Base-by-base conservation (phyloP, 352 stramenopile species). In the Phytophthora pseudosyringae region DNA sequence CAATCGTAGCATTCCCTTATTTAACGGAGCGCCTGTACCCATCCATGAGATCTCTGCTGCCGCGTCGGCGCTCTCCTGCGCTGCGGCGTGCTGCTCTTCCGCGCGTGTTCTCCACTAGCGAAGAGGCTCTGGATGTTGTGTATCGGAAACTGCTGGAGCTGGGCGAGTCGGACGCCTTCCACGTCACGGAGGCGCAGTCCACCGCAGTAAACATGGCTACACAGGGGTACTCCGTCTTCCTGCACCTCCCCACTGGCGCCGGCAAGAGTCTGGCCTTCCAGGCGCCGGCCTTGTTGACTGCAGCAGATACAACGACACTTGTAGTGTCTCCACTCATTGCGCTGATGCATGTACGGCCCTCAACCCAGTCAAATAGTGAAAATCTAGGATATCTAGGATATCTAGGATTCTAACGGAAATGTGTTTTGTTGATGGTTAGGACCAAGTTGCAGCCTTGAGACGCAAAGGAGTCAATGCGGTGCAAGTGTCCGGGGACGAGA, bases 261-360 rank as follows among this genome's bases (percentile, higher is more conserved):
- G 87, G 87, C 67, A 95, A 95, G 74, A 93, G 80, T 57, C 71
- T 93, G 56, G 83, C 82, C 47, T 95, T 93, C 64, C 87, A 95
- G 48, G 67, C 82, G 3, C 85, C 87, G 1, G 83, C 87, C 48
- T 66, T 95, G 29, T 40, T 88, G 0, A 54, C 77, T n/a, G 28
- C 74, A 25, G 16, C 56, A 21, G 43, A 59, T 7, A 55, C 73
- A 49, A 76, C 62, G 1, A 95, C 87, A 3, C 66, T 95, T 50
- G 81, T 95, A 2, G 73, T 94, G 5, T 91, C 83, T 40, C 87
- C 87, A 13, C 73, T 95, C 2, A 75, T 93, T 26, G 84, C 87
- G 6, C 64, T 95, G 45, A 90, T 95, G 60, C 73, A 93, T 51
- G 84, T 93, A 74, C 25, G 79, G 10, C n/a, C 3, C 9, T 45